phyloP scores from a whole-genome alignment of 139 green algal species.

The Picocystis salinarum region DNA sequence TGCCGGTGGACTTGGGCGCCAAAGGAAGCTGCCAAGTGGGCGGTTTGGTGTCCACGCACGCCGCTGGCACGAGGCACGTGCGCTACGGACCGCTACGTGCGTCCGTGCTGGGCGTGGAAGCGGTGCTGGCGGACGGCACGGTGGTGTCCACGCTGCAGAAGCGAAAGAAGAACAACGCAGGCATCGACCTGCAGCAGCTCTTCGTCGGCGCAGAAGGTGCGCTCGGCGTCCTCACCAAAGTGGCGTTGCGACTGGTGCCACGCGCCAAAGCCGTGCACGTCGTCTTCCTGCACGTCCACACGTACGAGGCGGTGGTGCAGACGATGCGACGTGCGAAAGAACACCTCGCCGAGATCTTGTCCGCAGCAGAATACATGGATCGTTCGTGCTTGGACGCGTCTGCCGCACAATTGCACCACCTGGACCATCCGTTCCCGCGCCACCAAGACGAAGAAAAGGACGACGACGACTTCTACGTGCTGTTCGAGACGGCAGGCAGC shows the following conservation, averaged over 20 bases:
- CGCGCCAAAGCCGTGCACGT: constrained; percentile 42
- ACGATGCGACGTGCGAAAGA: constrained; percentile 34
- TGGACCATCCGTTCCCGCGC: constrained; percentile 34
- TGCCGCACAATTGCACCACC: constrained; percentile 21
- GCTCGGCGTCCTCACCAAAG: constrained; percentile 43
- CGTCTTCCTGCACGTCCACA: constrained; percentile 37
- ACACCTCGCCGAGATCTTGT: constrained; percentile 61
- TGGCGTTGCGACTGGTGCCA: constrained; percentile 48
- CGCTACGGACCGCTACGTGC: constrained; percentile 84
- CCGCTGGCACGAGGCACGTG: constrained; percentile 48
- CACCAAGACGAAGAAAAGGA: too few species aligned
- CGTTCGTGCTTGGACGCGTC: constrained; percentile 33
- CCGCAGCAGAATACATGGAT: constrained; percentile 88
- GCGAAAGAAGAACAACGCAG: constrained; percentile 87
- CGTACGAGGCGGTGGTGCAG: constrained; percentile 35
- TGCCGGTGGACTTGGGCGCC: constrained; percentile 88
- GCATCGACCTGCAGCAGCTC: constrained; percentile 95
- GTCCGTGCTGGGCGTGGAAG: constrained; percentile 78
- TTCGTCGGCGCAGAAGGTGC: constrained; percentile 94
- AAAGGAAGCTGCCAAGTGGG: constrained; percentile 92
- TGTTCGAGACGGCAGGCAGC: constrained; percentile 79
- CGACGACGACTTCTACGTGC: constrained; percentile 75
- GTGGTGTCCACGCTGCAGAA: constrained; percentile 53
- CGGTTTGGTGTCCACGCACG: constrained; percentile 94
- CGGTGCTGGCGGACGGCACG: constrained; percentile 64